Conservation (phyloP, 352 stramenopile species). For the Phytopythium litorale region DNA sequence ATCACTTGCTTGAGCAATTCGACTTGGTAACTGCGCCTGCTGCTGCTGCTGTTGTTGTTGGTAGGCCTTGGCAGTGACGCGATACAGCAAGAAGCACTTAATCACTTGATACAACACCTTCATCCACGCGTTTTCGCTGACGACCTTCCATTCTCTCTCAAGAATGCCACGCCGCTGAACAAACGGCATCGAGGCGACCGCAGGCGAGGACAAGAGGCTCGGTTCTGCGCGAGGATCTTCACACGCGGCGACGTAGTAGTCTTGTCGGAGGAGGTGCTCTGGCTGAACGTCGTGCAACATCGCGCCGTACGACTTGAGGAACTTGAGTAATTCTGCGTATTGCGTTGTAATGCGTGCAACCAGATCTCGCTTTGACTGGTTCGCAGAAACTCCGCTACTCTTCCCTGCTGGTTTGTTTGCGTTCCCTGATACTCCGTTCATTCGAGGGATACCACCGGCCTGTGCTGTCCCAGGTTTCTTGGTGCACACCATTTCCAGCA, state of each 20-base stretch:
- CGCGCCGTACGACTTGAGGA: constrained; percentile 89
- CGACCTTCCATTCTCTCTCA: constrained; percentile 46
- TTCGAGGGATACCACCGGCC: background rate
- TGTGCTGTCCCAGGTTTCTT: constrained; percentile 65
- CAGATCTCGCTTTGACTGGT: constrained; percentile 51
- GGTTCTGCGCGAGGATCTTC: constrained; percentile 57
- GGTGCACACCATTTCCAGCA: constrained; percentile 88
- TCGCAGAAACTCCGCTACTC: background rate
- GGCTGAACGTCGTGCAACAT: constrained; percentile 88
- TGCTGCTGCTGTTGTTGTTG: constrained; percentile 10
- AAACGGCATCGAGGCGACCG: constrained; percentile 36
- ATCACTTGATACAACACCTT: constrained; percentile 89
- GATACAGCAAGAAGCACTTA: constrained; percentile 91
- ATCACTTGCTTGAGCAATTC: constrained; percentile 18
- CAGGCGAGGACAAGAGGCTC: constrained; percentile 38
- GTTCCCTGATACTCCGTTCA: constrained; percentile 8
- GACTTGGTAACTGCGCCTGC: background rate
- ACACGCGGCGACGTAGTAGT: constrained; percentile 79
- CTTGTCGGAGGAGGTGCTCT: constrained; percentile 70
- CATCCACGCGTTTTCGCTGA: constrained; percentile 75
- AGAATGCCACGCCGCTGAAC: constrained; percentile 45
- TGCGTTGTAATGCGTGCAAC: constrained; percentile 54
- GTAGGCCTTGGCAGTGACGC: constrained; percentile 86
- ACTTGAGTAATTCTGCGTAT: constrained; percentile 87
- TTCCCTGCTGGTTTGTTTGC: constrained; percentile 10